Percentiles rank a stretch among this genome's conserved stretches.
phyloP scores from a whole-genome alignment of 768 basidiomycete genomes.

The Daedalea quercina region DNA sequence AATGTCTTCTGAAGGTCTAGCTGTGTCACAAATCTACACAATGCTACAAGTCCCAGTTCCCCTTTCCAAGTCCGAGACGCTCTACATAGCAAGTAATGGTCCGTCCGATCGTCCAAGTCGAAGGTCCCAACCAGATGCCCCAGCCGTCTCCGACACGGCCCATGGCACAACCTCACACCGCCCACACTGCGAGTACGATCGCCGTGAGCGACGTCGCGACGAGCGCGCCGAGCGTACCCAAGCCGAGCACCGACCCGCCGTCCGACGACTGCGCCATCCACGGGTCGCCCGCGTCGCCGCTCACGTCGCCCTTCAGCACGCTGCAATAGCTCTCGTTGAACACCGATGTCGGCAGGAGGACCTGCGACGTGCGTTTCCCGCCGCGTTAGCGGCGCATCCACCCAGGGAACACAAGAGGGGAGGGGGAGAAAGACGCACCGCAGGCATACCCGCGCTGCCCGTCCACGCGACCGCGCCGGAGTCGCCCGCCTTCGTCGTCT shows the following conservation, averaged over 20 bases:
- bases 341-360: background rate
- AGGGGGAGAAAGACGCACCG: constrained; percentile 18
- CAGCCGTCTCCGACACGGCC: no score
- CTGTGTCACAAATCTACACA: no score
- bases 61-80: no score
- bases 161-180: no score
- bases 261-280: background rate
- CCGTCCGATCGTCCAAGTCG: no score
- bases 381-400: background rate
- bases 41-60: no score
- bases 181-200: no score
- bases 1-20: no score
- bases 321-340: constrained; percentile 2
- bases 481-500: constrained; percentile 26
- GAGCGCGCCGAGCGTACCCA: background rate
- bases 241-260: background rate
- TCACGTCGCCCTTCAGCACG: background rate
- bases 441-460: constrained; percentile 30
- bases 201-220: background rate
- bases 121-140: no score
- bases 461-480: constrained; percentile 35
- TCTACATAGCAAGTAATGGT: no score
- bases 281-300: background rate
- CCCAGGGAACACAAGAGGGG: background rate
- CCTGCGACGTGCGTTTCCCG: background rate